Evolutionary conservation across 1,284 basidiomycete genomes (phyloP).

Genomic region (Wallemia mellicola): DNA sequence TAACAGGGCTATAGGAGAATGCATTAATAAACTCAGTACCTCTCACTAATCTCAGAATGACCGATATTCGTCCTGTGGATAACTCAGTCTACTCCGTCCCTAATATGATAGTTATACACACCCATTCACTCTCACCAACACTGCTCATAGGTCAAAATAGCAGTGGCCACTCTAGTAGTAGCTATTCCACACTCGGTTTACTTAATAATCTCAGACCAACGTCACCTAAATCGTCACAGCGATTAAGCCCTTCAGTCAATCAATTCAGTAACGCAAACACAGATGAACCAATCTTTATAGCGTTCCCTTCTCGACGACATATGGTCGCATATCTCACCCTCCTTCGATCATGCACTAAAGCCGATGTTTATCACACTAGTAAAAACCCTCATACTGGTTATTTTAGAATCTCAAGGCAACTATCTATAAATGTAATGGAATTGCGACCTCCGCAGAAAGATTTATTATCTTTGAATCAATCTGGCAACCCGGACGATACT

Average conservation of each 20-base stretch:
- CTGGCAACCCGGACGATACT: too few species aligned
- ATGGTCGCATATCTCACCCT: background rate
- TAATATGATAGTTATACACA: background rate
- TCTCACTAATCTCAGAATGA: background rate
- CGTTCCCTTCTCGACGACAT: background rate
- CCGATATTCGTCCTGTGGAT: background rate
- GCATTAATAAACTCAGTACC: background rate
- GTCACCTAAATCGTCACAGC: background rate
- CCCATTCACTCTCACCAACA: background rate
- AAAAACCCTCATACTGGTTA: background rate
- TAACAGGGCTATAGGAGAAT: background rate
- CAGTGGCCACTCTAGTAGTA: background rate
- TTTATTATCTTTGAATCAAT: background rate
- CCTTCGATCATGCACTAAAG: background rate
- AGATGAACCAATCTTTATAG: background rate
- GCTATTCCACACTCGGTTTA: background rate
- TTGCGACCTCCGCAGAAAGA: background rate
- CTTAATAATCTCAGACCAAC: background rate
- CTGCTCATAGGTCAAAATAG: background rate
- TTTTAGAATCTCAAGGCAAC: background rate
- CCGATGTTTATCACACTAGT: background rate
- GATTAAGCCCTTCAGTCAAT: background rate
- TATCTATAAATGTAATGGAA: background rate
- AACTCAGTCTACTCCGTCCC: background rate
- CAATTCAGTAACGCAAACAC: background rate